Percentiles rank a stretch among this genome's conserved stretches.
Conservation (phyloP, 148 eudicot species). For the Vaccinium darrowii region DNA sequence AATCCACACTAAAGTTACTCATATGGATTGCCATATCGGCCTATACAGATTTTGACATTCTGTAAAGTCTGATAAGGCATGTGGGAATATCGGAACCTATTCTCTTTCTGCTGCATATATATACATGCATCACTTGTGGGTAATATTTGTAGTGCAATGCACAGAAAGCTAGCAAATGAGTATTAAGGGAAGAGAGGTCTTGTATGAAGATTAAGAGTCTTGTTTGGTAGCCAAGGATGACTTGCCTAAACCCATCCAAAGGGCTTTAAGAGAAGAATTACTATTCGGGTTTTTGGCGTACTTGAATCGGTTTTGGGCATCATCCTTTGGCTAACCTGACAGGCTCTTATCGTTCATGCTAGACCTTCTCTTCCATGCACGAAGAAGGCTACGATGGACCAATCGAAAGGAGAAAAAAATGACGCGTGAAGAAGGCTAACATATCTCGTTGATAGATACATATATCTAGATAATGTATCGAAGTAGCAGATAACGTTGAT, state of each 20-base stretch:
- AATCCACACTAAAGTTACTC: no score
- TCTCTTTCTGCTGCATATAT: conserved; percentile 19
- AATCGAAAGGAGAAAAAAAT: no score
- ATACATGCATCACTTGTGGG: not conserved
- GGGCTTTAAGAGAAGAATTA: not conserved
- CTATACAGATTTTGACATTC: not conserved
- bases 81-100: not conserved
- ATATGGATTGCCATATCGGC: not conserved
- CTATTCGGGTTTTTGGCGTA: not conserved
- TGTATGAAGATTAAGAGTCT: conserved; percentile 20
- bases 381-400: not conserved
- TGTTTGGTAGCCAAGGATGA: conserved; percentile 10
- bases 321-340: conserved; percentile 7
- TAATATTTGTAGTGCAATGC: not conserved
- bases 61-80: not conserved
- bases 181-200: conserved; percentile 16
- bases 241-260: not conserved
- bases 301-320: conserved; percentile 5
- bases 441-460: not conserved
- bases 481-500: no score
- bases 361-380: conserved; percentile 14
- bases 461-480: no score
- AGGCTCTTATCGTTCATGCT: conserved; percentile 16
- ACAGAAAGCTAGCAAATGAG: not conserved
- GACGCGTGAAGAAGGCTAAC: not conserved